Conservation (phyloP, 805 yeast species). For the Metschnikowia continentalis region DNA sequence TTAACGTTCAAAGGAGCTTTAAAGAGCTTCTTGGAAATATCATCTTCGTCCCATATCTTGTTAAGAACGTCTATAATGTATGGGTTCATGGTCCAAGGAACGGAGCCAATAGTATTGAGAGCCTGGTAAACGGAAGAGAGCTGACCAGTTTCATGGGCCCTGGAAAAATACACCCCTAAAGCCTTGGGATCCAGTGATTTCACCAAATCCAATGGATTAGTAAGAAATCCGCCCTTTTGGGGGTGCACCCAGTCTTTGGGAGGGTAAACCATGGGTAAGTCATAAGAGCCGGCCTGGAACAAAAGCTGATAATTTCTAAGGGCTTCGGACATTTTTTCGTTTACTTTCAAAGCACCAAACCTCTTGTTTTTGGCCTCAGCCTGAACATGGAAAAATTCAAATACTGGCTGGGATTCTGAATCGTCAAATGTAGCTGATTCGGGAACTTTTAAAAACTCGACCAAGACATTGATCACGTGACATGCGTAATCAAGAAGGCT, state of each 20-base stretch:
- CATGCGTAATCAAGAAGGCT: conserved; percentile 20
- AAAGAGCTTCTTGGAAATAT: conserved; percentile 23
- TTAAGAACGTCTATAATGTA: conserved; percentile 22
- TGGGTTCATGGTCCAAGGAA: conserved; percentile 36
- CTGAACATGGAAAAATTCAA: conserved; percentile 2
- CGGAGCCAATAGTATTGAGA: conserved; percentile 26
- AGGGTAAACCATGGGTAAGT: conserved; percentile 37
- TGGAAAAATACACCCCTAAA: conserved; percentile 19
- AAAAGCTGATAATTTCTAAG: conserved; percentile 9
- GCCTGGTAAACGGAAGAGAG: conserved; percentile 26
- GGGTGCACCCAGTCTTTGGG: conserved; percentile 36
- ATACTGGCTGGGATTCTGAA: background rate
- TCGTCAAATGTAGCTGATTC: background rate
- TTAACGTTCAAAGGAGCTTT: conserved; percentile 15
- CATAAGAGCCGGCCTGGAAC: conserved; percentile 9
- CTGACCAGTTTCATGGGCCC: conserved; percentile 31
- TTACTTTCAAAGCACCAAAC: conserved; percentile 11
- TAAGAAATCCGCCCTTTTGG: conserved; percentile 32
- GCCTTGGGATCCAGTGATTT: conserved; percentile 15
- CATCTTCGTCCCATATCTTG: background rate
- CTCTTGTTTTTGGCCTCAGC: conserved; percentile 3
- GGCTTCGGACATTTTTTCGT: conserved; percentile 9
- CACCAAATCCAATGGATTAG: conserved; percentile 23
- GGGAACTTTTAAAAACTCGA: conserved; percentile 15
- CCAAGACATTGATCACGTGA: conserved; percentile 15